Evolutionary conservation across 495 filamentous ascomycete genomes (phyloP).

Genomic region (Baudoinia panamericana): DNA sequence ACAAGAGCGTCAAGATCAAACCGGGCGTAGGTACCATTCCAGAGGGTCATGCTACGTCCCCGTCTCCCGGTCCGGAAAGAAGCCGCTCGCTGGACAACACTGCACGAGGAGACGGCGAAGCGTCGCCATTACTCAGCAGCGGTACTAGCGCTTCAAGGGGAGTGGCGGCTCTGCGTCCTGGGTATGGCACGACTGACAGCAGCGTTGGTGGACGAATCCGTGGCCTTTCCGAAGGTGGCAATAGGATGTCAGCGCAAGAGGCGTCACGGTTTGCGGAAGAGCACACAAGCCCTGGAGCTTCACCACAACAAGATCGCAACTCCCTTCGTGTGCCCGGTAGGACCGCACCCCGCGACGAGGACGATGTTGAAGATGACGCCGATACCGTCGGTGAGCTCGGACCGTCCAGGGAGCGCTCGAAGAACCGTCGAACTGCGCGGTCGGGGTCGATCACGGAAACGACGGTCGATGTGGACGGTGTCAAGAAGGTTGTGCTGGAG

Average conservation of each 20-base stretch:
- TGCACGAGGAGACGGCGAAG: constrained; percentile 37
- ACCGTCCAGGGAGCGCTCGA: constrained; percentile 8
- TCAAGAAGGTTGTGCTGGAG: constrained; percentile 76
- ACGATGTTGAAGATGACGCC: background rate
- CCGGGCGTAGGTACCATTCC: constrained; percentile 34
- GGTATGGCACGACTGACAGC: constrained; percentile 46
- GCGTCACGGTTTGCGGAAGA: constrained; percentile 12
- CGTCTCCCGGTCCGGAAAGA: constrained; percentile 1
- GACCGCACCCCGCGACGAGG: constrained; percentile 1
- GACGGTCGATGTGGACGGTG: constrained; percentile 63
- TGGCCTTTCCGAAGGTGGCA: constrained; percentile 3
- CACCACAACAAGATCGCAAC: constrained; percentile 1
- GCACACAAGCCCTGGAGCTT: constrained; percentile 5
- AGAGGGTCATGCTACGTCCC: constrained; percentile 18
- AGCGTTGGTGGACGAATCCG: constrained; percentile 2
- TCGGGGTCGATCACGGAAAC: constrained; percentile 87
- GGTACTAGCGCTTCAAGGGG: constrained; percentile 53
- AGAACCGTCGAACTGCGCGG: constrained; percentile 34
- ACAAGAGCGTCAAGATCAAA: constrained; percentile 85
- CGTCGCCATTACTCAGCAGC: constrained; percentile 37
- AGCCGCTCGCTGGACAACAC: constrained; percentile 8
- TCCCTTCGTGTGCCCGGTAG: constrained; percentile 6
- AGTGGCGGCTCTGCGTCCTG: constrained; percentile 49
- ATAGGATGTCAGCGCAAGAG: constrained; percentile 7
- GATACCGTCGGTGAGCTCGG: constrained; percentile 16